phyloP scores from a whole-genome alignment of 106 monocot species.

The Apostasia shenzhenica region DNA sequence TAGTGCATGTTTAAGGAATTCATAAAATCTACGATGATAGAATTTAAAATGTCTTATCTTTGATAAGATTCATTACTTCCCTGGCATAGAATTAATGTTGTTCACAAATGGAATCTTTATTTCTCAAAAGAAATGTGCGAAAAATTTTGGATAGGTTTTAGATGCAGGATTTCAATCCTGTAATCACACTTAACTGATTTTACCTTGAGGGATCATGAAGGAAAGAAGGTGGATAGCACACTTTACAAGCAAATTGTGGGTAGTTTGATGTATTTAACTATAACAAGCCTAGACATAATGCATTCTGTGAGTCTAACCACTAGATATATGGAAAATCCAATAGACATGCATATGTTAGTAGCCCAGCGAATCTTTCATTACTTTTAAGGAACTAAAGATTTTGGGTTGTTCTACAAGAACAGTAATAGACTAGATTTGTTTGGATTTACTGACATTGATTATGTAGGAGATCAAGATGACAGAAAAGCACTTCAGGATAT shows the following conservation, averaged over 20 bases:
- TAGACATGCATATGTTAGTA: neutral
- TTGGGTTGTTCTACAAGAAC: too few relatives aligned
- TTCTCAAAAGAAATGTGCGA: neutral
- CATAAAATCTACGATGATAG: too few relatives aligned
- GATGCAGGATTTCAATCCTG: constrained; percentile 17
- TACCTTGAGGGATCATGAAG: constrained; percentile 10
- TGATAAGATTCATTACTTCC: neutral
- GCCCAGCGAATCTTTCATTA: too few relatives aligned
- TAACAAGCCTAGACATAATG: constrained; percentile 28
- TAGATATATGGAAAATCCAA: constrained; percentile 19
- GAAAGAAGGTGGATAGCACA: constrained; percentile 8
- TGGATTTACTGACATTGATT: too few relatives aligned
- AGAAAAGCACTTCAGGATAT: too few relatives aligned
- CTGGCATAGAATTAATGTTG: constrained; percentile 1
- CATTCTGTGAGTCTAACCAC: constrained; percentile 15
- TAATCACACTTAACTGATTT: constrained; percentile 9
- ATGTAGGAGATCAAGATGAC: too few relatives aligned
- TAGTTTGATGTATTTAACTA: constrained; percentile 20
- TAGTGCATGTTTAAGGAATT: too few relatives aligned
- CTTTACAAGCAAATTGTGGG: constrained; percentile 4
- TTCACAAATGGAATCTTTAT: constrained; percentile 8
- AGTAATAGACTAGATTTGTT: too few relatives aligned
- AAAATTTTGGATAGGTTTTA: constrained; percentile 10
- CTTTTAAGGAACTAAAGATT: too few relatives aligned
- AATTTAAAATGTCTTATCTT: too few relatives aligned